phyloP scores from a whole-genome alignment of 2,329 filamentous ascomycete genomes.

The Domatiomyces globalis region DNA sequence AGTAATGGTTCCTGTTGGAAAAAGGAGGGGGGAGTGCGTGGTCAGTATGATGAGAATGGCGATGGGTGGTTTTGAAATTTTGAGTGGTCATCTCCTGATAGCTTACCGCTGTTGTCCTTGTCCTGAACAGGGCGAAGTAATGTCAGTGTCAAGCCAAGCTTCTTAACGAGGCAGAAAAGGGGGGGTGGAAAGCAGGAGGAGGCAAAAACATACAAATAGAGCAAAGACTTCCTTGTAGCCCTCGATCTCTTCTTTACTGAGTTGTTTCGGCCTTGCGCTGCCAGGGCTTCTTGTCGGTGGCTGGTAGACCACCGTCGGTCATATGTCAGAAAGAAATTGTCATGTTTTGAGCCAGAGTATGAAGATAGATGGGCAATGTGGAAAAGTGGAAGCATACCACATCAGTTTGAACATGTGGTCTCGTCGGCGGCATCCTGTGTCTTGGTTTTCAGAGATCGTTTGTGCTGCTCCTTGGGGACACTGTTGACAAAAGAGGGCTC shows the following conservation, averaged over 20 bases:
- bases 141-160: neutral
- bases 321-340: slow-evolving; percentile 2
- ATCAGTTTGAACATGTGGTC: neutral
- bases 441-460: too few relatives aligned
- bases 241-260: slow-evolving; percentile 18
- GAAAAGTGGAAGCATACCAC: slow-evolving; percentile 7
- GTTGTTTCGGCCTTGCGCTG: slow-evolving; percentile 1
- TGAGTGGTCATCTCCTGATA: neutral
- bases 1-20: slow-evolving; percentile 44
- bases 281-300: neutral
- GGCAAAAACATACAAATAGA: slow-evolving; percentile 19
- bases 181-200: neutral
- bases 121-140: slow-evolving; percentile 13
- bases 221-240: slow-evolving; percentile 21
- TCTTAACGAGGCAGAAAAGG: neutral
- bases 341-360: neutral
- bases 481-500: too few relatives aligned
- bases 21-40: neutral
- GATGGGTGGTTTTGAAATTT: neutral
- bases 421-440: neutral
- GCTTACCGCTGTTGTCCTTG: slow-evolving; percentile 22
- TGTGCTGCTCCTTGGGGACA: too few relatives aligned
- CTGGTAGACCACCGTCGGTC: neutral
- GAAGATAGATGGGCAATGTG: neutral
- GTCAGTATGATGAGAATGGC: neutral